phyloP scores from a whole-genome alignment of 768 basidiomycete genomes.

The Scleroderma citrinum region DNA sequence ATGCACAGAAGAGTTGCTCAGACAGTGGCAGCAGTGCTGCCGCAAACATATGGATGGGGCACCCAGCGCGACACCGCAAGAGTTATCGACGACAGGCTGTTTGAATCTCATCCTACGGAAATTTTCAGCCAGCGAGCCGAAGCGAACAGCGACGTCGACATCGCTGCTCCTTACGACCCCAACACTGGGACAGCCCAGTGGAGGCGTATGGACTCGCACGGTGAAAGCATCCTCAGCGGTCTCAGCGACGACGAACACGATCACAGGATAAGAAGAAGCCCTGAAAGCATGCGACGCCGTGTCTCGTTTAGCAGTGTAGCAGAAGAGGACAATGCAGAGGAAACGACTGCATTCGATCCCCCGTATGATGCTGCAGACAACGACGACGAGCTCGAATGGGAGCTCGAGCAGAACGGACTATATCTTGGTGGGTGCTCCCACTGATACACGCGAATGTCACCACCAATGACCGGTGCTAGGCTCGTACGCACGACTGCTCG shows the following conservation, averaged over 20 bases:
- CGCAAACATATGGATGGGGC: constrained; percentile 16
- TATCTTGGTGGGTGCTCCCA: constrained; percentile 37
- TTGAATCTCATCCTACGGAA: background rate
- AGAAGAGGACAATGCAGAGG: constrained; percentile 29
- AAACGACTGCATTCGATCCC: constrained; percentile 4
- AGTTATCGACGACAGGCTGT: constrained; percentile 8
- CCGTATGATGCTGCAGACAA: constrained; percentile 28
- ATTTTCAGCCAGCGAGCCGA: constrained; percentile 8
- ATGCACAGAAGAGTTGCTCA: constrained; percentile 30
- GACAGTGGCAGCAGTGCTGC: constrained; percentile 23
- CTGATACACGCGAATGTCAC: constrained; percentile 2
- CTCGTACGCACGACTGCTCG: constrained; percentile 51
- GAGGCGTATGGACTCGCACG: constrained; percentile 27
- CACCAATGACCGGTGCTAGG: constrained; percentile 33
- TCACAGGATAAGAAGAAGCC: constrained; percentile 24
- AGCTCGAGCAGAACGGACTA: constrained; percentile 43
- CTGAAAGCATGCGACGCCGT: constrained; percentile 30
- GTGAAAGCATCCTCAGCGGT: constrained; percentile 28
- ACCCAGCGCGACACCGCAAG: constrained; percentile 15
- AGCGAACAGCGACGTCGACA: constrained; percentile 18
- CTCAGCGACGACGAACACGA: constrained; percentile 20
- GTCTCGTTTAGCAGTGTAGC: constrained; percentile 31
- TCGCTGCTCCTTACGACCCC: constrained; percentile 14
- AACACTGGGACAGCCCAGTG: constrained; percentile 19
- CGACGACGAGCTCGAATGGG: constrained; percentile 41